These are phyloP conservation scores for Trypanosoma theileri DNA, from an alignment of 208 protist genomes.

Conservation along the genomic window DNA sequence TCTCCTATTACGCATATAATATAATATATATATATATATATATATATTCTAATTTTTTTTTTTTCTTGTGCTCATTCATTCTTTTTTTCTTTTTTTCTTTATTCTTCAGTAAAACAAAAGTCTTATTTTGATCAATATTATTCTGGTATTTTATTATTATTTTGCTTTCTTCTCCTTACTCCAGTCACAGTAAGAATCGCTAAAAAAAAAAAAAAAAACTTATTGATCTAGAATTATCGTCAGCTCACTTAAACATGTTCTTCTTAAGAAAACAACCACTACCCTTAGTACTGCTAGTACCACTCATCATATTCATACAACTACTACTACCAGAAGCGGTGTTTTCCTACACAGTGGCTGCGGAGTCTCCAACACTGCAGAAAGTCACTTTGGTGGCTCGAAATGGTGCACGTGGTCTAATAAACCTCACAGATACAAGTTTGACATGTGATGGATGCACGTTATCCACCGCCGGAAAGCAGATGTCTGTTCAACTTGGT, in stretches of 20 bases:
- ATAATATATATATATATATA: neutral
- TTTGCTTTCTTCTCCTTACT: slow-evolving; percentile 1
- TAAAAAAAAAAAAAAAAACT: neutral
- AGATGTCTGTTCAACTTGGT: slow-evolving; percentile 21
- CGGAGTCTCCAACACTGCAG: neutral
- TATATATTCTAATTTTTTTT: slow-evolving; percentile 1
- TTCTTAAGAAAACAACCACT: neutral
- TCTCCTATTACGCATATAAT: slow-evolving; percentile 5
- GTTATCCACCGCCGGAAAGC: slow-evolving; percentile 1
- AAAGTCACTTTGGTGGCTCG: slow-evolving; percentile 16
- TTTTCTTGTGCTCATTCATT: neutral
- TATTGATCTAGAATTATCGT: too few relatives aligned
- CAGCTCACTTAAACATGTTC: neutral
- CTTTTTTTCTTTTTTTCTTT: slow-evolving; percentile 3
- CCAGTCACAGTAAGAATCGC: neutral
- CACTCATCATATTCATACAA: neutral
- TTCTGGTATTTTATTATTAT: slow-evolving; percentile 13
- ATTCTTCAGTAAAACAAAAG: slow-evolving; percentile 2
- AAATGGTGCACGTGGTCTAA: slow-evolving; percentile 22
- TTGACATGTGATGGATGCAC: slow-evolving; percentile 15
- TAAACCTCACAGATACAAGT: slow-evolving; percentile 2
- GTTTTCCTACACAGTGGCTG: neutral
- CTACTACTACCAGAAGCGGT: neutral
- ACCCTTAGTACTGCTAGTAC: neutral
- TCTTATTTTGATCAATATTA: neutral